phyloP scores from a whole-genome alignment of 2,329 filamentous ascomycete species.

The Parascedosporium putredinis region DNA sequence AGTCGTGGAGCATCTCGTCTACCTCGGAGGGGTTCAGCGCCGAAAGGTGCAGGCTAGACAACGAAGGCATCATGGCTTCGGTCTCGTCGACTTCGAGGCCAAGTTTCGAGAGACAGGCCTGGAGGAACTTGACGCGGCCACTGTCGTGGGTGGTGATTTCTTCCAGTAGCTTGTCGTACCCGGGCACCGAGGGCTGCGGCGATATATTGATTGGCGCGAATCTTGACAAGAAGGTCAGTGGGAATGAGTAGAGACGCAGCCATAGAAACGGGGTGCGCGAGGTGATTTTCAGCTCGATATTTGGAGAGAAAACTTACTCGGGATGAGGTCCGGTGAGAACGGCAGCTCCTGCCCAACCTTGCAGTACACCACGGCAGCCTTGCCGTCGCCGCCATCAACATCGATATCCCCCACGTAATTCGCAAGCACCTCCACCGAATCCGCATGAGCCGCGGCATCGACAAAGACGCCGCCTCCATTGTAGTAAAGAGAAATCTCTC shows the following conservation, averaged over 20 bases:
- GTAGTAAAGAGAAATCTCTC: conserved; percentile 68
- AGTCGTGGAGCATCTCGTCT: conserved; percentile 54
- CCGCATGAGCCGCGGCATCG: conserved; percentile 52
- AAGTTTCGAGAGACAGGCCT: conserved; percentile 67
- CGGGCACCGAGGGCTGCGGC: conserved; percentile 52
- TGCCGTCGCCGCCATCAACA: conserved; percentile 62
- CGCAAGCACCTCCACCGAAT: conserved; percentile 67
- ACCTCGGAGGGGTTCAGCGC: conserved; percentile 54
- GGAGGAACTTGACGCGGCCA: conserved; percentile 63
- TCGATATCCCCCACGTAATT: conserved; percentile 65
- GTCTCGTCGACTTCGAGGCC: conserved; percentile 69
- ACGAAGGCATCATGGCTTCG: conserved; percentile 58
- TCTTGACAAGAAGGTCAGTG: conserved; percentile 34
- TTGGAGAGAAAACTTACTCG: conserved; percentile 46
- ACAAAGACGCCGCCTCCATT: conserved; percentile 95
- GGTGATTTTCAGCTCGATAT: too few species aligned
- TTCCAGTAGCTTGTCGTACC: conserved; percentile 61
- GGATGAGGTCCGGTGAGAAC: conserved; percentile 84
- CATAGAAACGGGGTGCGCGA: too few species aligned
- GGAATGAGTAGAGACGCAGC: not conserved
- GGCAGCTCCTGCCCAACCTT: conserved; percentile 66
- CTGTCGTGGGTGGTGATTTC: conserved; percentile 59
- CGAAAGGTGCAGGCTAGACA: conserved; percentile 76
- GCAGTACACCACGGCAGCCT: conserved; percentile 75
- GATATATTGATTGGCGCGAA: conserved; percentile 74